Percentiles rank a stretch among this genome's conserved stretches.
These are phyloP conservation scores for Starmera dryadoides DNA, from an alignment of 805 yeast genomes.

Conservation along the genomic window DNA sequence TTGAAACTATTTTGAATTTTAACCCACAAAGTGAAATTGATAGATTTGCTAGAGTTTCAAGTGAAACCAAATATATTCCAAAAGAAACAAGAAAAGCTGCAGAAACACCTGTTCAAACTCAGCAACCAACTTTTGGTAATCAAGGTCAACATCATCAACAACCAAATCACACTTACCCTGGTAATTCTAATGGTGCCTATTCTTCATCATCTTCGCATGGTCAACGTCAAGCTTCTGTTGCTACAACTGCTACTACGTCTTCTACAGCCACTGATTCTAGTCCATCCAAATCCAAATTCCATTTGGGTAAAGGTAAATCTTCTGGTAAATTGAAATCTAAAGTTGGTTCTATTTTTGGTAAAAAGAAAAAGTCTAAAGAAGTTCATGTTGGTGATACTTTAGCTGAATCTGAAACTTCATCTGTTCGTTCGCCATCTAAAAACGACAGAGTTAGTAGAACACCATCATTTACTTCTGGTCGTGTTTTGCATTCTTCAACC, in stretches of 20 bases:
- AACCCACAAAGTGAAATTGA: slow-evolving; percentile 54
- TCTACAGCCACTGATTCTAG: background rate
- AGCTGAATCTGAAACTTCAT: slow-evolving; percentile 20
- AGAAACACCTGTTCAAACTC: slow-evolving; percentile 10
- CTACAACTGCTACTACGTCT: slow-evolving; percentile 14
- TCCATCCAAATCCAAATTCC: background rate
- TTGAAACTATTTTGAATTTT: slow-evolving; percentile 58
- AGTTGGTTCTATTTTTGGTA: slow-evolving; percentile 71
- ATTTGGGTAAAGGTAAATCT: background rate
- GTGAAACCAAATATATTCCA: slow-evolving; percentile 17
- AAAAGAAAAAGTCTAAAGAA: slow-evolving; percentile 40
- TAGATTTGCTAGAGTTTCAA: slow-evolving; percentile 41
- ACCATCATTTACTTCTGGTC: slow-evolving; percentile 12
- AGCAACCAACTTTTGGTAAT: background rate
- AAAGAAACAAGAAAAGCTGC: slow-evolving; percentile 22
- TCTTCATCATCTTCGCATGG: background rate
- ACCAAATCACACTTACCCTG: background rate
- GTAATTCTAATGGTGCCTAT: background rate
- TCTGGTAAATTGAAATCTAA: slow-evolving; percentile 46
- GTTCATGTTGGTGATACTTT: slow-evolving; percentile 8
- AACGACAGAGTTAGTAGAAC: slow-evolving; percentile 11
- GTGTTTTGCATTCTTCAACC: background rate
- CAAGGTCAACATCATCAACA: background rate
- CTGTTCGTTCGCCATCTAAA: slow-evolving; percentile 10
- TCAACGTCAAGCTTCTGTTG: slow-evolving; percentile 12